phyloP scores from a whole-genome alignment of 2,329 filamentous ascomycete genomes.

The Capronia americana region DNA sequence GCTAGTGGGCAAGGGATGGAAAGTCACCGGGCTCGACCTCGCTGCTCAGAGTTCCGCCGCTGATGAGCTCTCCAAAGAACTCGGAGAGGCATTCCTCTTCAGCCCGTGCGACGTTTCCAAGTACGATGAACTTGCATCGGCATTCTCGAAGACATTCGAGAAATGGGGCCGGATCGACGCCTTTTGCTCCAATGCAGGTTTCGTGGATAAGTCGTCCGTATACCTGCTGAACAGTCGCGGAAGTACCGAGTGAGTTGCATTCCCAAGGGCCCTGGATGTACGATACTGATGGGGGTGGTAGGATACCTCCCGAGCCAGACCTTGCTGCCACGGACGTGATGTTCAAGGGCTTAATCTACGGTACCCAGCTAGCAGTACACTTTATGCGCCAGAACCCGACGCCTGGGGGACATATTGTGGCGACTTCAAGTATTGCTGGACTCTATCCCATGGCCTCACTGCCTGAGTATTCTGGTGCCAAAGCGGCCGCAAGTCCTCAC shows the following conservation, averaged over 20 bases:
- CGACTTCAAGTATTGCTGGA: slow-evolving; percentile 53
- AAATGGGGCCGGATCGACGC: slow-evolving; percentile 57
- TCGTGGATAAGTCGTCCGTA: slow-evolving; percentile 14
- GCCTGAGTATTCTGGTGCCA: slow-evolving; percentile 59
- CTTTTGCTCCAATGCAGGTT: slow-evolving; percentile 55
- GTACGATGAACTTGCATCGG: slow-evolving; percentile 53
- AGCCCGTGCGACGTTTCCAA: slow-evolving; percentile 54
- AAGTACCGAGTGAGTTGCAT: neutral
- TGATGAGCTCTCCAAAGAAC: slow-evolving; percentile 42
- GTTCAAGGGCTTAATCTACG: slow-evolving; percentile 60
- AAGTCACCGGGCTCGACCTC: slow-evolving; percentile 48
- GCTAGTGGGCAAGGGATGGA: slow-evolving; percentile 47
- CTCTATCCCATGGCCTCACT: slow-evolving; percentile 54
- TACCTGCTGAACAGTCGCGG: slow-evolving; percentile 9
- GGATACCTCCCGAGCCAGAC: slow-evolving; percentile 54
- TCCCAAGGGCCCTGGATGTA: neutral
- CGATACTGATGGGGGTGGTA: neutral
- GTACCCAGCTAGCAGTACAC: slow-evolving; percentile 57
- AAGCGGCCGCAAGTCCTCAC: slow-evolving; percentile 49
- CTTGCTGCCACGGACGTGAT: slow-evolving; percentile 56
- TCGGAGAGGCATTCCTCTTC: slow-evolving; percentile 52
- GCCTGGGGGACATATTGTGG: slow-evolving; percentile 53
- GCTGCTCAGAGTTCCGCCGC: neutral
- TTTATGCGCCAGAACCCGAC: slow-evolving; percentile 60
- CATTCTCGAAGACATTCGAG: slow-evolving; percentile 53